Percentiles rank a stretch among this genome's conserved stretches.
Conservation (phyloP, 75 land plant species). For the Sequoia sempervirens region DNA sequence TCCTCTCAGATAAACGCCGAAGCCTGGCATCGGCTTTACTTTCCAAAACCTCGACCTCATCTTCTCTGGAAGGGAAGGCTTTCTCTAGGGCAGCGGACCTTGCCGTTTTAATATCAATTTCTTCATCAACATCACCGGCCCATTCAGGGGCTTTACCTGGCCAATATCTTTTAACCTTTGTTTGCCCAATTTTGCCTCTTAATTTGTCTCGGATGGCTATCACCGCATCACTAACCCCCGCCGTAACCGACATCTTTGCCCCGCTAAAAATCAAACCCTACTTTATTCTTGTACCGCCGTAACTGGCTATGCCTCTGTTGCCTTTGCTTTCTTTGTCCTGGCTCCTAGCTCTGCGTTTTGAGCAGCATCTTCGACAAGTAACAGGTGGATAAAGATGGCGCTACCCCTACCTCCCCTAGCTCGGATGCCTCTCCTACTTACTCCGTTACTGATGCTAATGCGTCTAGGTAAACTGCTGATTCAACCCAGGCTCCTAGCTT, state of each 20-base stretch:
- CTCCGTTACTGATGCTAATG: no score
- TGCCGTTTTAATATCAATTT: conserved; percentile 37
- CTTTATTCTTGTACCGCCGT: no score
- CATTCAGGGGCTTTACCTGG: conserved; percentile 97
- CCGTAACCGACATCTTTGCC: conserved; percentile 85
- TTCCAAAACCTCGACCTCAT: conserved; percentile 9
- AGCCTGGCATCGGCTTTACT: conserved; percentile 52
- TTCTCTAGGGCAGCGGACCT: conserved; percentile 32
- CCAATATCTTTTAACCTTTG: conserved; percentile 94
- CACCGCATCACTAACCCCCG: conserved; percentile 89
- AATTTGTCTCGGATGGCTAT: conserved; percentile 81
- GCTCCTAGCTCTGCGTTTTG: no score
- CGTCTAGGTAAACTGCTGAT: no score
- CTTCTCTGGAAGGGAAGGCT: conserved; percentile 55
- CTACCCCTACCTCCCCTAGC: no score
- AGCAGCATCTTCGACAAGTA: no score
- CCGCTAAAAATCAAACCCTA: neutral
- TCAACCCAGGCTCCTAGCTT: no score
- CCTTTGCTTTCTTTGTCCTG: no score
- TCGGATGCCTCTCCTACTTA: no score
- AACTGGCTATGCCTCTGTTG: no score
- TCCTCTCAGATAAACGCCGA: conserved; percentile 71
- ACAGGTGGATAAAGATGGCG: no score
- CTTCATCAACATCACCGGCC: conserved; percentile 90
- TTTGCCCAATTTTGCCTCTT: conserved; percentile 87